A percentile compares a stretch with the other conserved stretches of the same genome.
Evolutionary conservation across 345 rosid species (phyloP).

Genomic region (Eucalyptus marginata): DNA sequence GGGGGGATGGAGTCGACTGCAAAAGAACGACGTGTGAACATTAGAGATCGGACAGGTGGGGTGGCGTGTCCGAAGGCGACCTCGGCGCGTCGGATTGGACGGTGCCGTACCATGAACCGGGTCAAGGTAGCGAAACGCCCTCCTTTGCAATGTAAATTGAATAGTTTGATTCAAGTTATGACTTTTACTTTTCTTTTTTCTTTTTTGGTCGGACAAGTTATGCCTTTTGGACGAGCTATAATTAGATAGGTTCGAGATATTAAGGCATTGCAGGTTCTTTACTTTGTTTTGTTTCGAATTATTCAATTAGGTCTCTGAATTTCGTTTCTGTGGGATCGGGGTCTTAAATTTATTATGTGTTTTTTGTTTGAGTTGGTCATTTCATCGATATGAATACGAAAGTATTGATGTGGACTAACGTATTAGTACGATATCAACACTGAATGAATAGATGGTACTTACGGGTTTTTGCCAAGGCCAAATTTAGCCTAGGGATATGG

Average conservation of each 20-base stretch:
- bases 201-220: neutral
- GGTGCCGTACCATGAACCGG: neutral
- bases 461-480: accelerated
- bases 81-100: neutral
- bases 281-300: neutral
- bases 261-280: neutral
- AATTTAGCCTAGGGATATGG: neutral
- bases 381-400: accelerated
- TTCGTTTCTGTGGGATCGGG: accelerated
- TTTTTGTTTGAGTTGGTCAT: too few species aligned
- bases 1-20: accelerated
- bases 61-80: neutral
- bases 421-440: accelerated
- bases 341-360: too few species aligned
- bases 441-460: neutral
- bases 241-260: neutral
- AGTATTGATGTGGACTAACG: accelerated
- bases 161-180: neutral
- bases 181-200: accelerated
- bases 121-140: neutral
- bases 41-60: neutral
- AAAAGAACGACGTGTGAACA: neutral
- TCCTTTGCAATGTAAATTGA: neutral
- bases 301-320: neutral
- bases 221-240: neutral